These are phyloP conservation scores for Eimeria praecox DNA, from an alignment of 169 alveolate species.

Conservation along the genomic window DNA sequence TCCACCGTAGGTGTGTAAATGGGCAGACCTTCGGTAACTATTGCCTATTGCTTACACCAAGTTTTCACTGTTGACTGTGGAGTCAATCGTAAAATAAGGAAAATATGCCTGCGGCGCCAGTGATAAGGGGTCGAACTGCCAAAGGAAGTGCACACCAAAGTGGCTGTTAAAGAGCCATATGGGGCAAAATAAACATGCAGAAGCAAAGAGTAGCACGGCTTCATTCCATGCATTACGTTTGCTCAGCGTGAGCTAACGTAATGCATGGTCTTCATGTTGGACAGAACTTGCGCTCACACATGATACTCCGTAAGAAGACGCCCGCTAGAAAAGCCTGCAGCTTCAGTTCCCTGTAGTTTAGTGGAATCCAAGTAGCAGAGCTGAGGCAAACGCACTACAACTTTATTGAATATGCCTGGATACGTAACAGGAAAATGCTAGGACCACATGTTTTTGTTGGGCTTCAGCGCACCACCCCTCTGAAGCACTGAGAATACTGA, in stretches of 20 bases:
- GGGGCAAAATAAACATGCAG: neutral
- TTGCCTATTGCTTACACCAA: neutral
- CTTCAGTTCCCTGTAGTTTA: too few species aligned
- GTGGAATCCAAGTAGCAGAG: too few species aligned
- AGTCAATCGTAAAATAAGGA: neutral
- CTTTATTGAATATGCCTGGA: neutral
- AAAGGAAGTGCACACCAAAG: neutral
- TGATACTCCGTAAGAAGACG: too few species aligned
- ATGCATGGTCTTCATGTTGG: too few species aligned
- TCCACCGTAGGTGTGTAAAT: neutral
- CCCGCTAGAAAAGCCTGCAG: too few species aligned
- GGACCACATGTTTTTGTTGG: neutral
- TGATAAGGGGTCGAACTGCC: too few species aligned
- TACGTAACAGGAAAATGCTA: neutral
- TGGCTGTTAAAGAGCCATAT: neutral
- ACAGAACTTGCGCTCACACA: too few species aligned
- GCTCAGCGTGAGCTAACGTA: too few species aligned
- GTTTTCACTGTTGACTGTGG: neutral
- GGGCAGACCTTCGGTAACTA: neutral
- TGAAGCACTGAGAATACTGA: neutral
- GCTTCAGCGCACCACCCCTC: neutral
- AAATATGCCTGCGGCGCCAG: too few species aligned
- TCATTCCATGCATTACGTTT: neutral
- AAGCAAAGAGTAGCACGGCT: neutral
- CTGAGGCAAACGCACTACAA: neutral